These are phyloP conservation scores for Trichoderma gracile DNA, from an alignment of 2,329 filamentous ascomycete species.

Conservation along the genomic window DNA sequence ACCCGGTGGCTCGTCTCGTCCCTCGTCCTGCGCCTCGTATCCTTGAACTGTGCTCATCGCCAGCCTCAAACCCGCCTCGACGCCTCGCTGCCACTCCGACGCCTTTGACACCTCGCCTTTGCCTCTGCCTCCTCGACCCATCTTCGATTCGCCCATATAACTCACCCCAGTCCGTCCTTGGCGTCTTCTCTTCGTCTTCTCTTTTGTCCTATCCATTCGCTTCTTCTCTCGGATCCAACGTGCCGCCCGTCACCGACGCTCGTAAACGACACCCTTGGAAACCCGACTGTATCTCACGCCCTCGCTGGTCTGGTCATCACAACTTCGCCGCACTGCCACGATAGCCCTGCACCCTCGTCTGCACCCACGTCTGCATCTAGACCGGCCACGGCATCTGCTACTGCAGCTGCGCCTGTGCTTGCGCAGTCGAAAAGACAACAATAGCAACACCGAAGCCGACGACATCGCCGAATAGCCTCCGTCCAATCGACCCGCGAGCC, in stretches of 20 bases:
- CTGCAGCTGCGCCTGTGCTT: constrained; percentile 2
- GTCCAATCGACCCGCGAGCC: background rate
- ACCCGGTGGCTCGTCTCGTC: constrained; percentile 12
- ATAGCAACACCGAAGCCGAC: background rate
- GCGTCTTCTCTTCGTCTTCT: constrained; percentile 3
- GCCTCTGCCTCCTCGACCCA: background rate
- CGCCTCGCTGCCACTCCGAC: background rate
- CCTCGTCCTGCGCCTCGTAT: constrained; percentile 14
- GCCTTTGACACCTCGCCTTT: constrained; percentile 18
- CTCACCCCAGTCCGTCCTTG: constrained; percentile 21
- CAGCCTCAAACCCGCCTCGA: background rate
- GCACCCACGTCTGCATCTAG: background rate
- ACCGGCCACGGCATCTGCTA: background rate
- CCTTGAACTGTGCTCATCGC: background rate
- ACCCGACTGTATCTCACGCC: background rate
- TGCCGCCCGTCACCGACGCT: constrained; percentile 8
- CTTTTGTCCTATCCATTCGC: constrained; percentile 10
- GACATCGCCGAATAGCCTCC: background rate
- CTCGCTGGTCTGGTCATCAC: constrained; percentile 15
- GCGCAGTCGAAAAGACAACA: constrained; percentile 1
- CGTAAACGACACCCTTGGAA: constrained; percentile 7
- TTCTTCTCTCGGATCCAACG: constrained; percentile 4
- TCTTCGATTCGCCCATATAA: constrained; percentile 19
- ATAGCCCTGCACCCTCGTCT: constrained; percentile 9
- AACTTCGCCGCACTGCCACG: constrained; percentile 20